phyloP scores from a whole-genome alignment of 257 asterid genomes.

The Coffea eugenioides region DNA sequence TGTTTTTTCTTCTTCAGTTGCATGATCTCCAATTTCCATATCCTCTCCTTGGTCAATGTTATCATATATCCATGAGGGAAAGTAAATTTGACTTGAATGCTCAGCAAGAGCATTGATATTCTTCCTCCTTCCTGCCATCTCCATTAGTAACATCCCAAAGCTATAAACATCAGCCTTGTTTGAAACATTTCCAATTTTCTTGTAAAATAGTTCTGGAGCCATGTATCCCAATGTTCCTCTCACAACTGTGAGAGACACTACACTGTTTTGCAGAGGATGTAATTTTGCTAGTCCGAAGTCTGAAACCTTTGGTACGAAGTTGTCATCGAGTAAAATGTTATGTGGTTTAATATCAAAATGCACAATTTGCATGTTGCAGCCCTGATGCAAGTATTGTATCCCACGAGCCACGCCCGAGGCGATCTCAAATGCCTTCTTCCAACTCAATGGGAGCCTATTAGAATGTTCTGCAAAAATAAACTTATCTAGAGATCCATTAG shows the following conservation, averaged over 20 bases:
- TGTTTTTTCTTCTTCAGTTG: slow-evolving; percentile 6
- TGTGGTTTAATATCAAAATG: slow-evolving; percentile 18
- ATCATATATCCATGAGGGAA: slow-evolving; percentile 19
- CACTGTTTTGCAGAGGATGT: not conserved
- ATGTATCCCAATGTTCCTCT: slow-evolving; percentile 33
- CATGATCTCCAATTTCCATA: not conserved
- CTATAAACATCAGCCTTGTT: slow-evolving; percentile 28
- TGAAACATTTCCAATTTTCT: slow-evolving; percentile 19
- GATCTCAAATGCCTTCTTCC: not conserved
- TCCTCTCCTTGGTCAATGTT: slow-evolving; percentile 7
- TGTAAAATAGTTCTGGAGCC: slow-evolving; percentile 25
- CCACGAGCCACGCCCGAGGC: not conserved
- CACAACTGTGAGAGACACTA: slow-evolving; percentile 11
- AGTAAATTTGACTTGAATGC: slow-evolving; percentile 13
- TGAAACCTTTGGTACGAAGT: not conserved
- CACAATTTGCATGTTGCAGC: not conserved
- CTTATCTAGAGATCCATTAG: not conserved
- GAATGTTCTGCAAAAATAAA: not conserved
- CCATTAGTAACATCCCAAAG: slow-evolving; percentile 27
- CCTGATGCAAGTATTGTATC: not conserved
- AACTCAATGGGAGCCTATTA: no score
- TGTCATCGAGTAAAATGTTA: slow-evolving; percentile 26
- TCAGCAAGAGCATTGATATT: slow-evolving; percentile 10
- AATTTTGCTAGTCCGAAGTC: not conserved
- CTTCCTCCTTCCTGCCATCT: slow-evolving; percentile 22